A percentile compares a stretch with the other conserved stretches of the same genome.
Evolutionary conservation across 495 filamentous ascomycete genomes (phyloP).

Genomic region (Penicillium verhagenii): DNA sequence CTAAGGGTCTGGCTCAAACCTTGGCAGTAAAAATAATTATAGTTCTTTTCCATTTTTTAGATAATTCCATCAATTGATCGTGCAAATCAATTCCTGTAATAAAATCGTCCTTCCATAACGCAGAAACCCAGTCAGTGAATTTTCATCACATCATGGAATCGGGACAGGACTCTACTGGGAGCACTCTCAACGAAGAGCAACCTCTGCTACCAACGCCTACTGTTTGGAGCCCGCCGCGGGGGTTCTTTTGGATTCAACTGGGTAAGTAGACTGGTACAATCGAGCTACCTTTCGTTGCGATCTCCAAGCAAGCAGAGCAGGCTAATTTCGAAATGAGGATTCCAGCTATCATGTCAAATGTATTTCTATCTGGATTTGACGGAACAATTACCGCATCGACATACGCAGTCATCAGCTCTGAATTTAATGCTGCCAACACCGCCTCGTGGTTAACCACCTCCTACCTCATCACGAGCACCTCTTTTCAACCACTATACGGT

Average conservation of each 20-base stretch:
- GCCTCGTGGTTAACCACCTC: constrained; percentile 67
- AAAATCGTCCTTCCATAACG: background rate
- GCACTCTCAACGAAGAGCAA: constrained; percentile 26
- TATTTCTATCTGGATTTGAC: constrained; percentile 65
- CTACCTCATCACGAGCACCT: constrained; percentile 61
- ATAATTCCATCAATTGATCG: no score
- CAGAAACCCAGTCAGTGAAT: background rate
- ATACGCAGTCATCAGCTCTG: constrained; percentile 66
- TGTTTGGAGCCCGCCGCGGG: constrained; percentile 39
- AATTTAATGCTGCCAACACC: constrained; percentile 61
- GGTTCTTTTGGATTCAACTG: constrained; percentile 47
- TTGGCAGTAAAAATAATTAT: background rate
- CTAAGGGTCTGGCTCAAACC: no score
- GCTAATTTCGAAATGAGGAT: no score
- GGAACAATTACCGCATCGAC: constrained; percentile 66
- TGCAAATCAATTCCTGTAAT: background rate
- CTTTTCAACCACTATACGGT: constrained; percentile 56
- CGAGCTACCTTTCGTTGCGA: no score
- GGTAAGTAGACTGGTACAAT: constrained; percentile 32
- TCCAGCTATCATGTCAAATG: constrained; percentile 60
- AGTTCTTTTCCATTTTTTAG: background rate
- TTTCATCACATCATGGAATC: background rate
- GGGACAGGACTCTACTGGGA: background rate
- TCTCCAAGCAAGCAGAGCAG: background rate
- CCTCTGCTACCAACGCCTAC: constrained; percentile 33